These are phyloP conservation scores for Endoconidiophora laricicola DNA, from an alignment of 2,329 filamentous ascomycete species.

Conservation along the genomic window DNA sequence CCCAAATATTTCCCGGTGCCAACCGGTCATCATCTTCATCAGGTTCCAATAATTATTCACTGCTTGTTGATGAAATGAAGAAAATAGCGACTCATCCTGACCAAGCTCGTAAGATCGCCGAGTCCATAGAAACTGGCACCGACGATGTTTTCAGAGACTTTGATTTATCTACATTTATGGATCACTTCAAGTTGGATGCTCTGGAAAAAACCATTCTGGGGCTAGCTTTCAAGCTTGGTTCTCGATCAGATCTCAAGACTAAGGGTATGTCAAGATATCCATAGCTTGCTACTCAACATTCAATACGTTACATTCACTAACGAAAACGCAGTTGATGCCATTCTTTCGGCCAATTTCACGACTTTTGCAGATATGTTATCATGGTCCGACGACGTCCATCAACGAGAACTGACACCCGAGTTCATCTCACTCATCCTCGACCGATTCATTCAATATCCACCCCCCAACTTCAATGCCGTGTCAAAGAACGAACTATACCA, in stretches of 20 bases:
- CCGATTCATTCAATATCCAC: conserved; percentile 72
- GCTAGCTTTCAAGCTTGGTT: conserved; percentile 72
- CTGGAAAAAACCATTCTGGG: conserved; percentile 76
- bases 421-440: conserved; percentile 72
- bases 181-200: conserved; percentile 87
- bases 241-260: conserved; percentile 63
- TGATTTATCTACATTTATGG: conserved; percentile 86
- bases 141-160: conserved; percentile 93
- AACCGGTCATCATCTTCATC: conserved; percentile 49
- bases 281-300: neutral
- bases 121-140: conserved; percentile 77
- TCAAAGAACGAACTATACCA: conserved; percentile 52
- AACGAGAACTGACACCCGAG: conserved; percentile 47
- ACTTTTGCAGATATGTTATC: conserved; percentile 65
- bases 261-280: conserved; percentile 47
- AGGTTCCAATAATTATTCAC: conserved; percentile 54
- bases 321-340: conserved; percentile 56
- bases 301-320: conserved; percentile 8
- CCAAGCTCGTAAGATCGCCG: conserved; percentile 79
- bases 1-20: conserved; percentile 72
- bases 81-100: conserved; percentile 68
- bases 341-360: conserved; percentile 63
- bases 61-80: conserved; percentile 69
- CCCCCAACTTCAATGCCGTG: conserved; percentile 66
- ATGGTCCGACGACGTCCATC: conserved; percentile 42